Base-by-base conservation (phyloP, 768 basidiomycete species). In the Naganishia friedmannii region DNA sequence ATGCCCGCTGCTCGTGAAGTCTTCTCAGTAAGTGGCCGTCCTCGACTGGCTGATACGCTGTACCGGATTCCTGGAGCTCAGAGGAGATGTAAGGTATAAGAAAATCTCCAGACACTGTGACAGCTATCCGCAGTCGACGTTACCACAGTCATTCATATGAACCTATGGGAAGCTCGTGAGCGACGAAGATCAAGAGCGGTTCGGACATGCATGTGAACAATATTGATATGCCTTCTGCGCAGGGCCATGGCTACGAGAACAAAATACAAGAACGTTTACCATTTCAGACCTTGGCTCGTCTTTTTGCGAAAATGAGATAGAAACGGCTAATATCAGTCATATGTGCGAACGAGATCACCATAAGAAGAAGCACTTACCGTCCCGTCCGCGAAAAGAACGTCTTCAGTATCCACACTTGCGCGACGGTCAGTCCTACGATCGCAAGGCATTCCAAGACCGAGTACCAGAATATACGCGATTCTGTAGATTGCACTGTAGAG, bases 311-410 rank as follows among this genome's bases (percentile, higher is more conserved):
- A 45, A 34, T 21, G 17, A 17, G 34, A 26, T 34, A 37, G 23
- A 23, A 45, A 15, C n/a, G n/a, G 12, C 39, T 51, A 46, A 37
- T 0, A 15, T 63, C 57, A 58, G 42, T 12, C 7, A 2, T 28
- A 1, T 10, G 60, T 58, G 21, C 9, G 46, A n/a, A 4, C n/a
- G n/a, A n/a, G n/a, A n/a, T n/a, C n/a, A n/a, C n/a, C n/a, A n/a
- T n/a, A n/a, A n/a, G n/a, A n/a, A n/a, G 12, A 31, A 26, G 19
- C 51, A 65, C 73, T 77, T 88, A 85, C 80, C 91, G 86, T 42
- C 91, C 92, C 9, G 92, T 93, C 80, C 89, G 87, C n/a, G 91
- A 93, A 83, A 97, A 97, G 88, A 95, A 97, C 23, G 92, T 94
- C 82, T 94, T 92, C 28, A 97, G 86, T 54, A 94, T 84, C 79